These are phyloP conservation scores for Trypanosoma vivax DNA, from an alignment of 208 protist species.

Conservation along the genomic window DNA sequence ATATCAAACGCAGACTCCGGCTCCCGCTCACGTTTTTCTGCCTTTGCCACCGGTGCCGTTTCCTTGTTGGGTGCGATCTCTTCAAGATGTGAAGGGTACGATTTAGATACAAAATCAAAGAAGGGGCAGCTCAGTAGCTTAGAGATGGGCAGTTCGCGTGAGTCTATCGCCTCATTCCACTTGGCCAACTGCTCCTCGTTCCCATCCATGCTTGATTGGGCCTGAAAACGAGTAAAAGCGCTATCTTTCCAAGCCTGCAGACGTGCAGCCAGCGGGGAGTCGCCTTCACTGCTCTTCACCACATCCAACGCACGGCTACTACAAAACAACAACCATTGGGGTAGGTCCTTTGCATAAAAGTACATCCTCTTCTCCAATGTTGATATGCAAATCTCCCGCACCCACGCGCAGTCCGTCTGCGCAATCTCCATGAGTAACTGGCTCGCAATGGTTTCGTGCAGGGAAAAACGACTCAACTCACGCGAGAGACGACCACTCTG, in stretches of 20 bases:
- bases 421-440: conserved; percentile 61
- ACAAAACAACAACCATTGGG: conserved; percentile 55
- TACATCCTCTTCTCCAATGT: conserved; percentile 74
- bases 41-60: not conserved
- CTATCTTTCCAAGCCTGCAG: conserved; percentile 40
- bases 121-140: conserved; percentile 11
- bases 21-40: conserved; percentile 44
- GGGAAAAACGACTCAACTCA: conserved; percentile 76
- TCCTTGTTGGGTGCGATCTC: too few species aligned
- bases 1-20: conserved; percentile 43
- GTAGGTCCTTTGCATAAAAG: conserved; percentile 77
- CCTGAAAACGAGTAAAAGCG: conserved; percentile 29
- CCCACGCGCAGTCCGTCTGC: conserved; percentile 24
- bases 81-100: too few species aligned
- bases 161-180: conserved; percentile 19
- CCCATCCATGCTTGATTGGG: not conserved
- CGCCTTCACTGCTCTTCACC: not conserved
- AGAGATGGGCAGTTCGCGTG: conserved; percentile 10
- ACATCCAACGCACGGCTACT: conserved; percentile 16
- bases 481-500: conserved; percentile 69
- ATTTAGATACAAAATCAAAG: too few species aligned
- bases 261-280: conserved; percentile 17
- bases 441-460: conserved; percentile 75
- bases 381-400: conserved; percentile 43
- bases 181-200: conserved; percentile 3